phyloP scores from a whole-genome alignment of 176 grass and related monocot species.

The Aechmea fasciata region DNA sequence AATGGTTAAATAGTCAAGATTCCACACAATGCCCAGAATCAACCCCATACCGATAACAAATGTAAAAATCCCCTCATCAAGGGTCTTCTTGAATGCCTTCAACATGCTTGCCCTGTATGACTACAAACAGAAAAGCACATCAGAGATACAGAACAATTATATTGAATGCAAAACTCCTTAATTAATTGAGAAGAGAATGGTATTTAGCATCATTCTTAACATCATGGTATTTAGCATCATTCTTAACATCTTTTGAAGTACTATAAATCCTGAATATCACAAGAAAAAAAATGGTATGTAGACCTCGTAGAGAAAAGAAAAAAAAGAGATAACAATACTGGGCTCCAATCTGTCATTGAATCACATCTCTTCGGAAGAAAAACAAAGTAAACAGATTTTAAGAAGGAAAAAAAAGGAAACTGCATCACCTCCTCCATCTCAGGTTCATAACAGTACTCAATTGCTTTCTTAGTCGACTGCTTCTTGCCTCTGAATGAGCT shows the following conservation, averaged over 20 bases:
- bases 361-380: background rate
- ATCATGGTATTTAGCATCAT: too few relatives aligned
- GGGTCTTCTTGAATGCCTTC: conserved; percentile 97
- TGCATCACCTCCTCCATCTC: conserved; percentile 95
- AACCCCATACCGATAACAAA: conserved; percentile 91
- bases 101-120: conserved; percentile 89
- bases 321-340: conserved; percentile 6
- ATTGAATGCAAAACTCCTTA: background rate
- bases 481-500: conserved; percentile 57
- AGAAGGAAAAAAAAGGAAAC: conserved; percentile 16
- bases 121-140: conserved; percentile 39
- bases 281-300: conserved; percentile 7
- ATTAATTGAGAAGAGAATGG: too few relatives aligned
- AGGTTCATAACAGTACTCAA: conserved; percentile 94
- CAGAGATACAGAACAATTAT: background rate
- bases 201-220: too few relatives aligned
- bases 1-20: conserved; percentile 12
- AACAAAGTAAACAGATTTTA: background rate
- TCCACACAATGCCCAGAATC: conserved; percentile 18
- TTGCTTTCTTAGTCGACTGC: conserved; percentile 84
- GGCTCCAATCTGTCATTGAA: conserved; percentile 9
- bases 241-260: too few relatives aligned
- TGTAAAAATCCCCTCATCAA: conserved; percentile 91
- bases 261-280: background rate
- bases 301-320: background rate